Evolutionary conservation across 805 yeast species (phyloP).

Genomic region (Saccharomycopsis schoenii): DNA sequence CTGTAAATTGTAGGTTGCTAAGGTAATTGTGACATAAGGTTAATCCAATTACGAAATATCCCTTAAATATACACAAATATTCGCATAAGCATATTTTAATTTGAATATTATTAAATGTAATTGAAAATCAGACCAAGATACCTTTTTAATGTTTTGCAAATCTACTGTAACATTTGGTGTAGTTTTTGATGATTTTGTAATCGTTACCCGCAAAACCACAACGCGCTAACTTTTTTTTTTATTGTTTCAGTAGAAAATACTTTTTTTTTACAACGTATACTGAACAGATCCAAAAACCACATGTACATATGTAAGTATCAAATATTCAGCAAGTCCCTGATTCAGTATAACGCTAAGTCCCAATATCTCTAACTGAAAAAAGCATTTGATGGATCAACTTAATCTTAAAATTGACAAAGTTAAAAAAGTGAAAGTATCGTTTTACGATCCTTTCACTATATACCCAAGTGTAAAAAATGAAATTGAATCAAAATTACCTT

Average conservation of each 20-base stretch:
- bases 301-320: not conserved
- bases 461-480: slow-evolving; percentile 36
- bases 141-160: not conserved
- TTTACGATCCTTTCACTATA: slow-evolving; percentile 66
- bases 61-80: too few relatives aligned
- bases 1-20: not conserved
- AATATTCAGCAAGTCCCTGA: not conserved
- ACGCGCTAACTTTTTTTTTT: not conserved
- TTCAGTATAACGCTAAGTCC: not conserved
- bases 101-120: too few relatives aligned
- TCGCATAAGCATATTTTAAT: too few relatives aligned
- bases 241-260: not conserved
- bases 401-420: not conserved
- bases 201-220: not conserved
- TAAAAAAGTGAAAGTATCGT: slow-evolving; percentile 23
- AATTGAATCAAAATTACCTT: slow-evolving; percentile 38
- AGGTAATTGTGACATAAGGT: too few relatives aligned
- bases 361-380: not conserved
- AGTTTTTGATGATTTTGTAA: not conserved
- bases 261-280: not conserved
- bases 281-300: not conserved
- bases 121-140: too few relatives aligned
- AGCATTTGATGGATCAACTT: not conserved
- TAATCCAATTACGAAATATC: too few relatives aligned
- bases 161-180: not conserved